Percentiles rank a stretch among this genome's conserved stretches.
Conservation (phyloP, 2,329 filamentous ascomycete species). For the Ceratocystis variospora region DNA sequence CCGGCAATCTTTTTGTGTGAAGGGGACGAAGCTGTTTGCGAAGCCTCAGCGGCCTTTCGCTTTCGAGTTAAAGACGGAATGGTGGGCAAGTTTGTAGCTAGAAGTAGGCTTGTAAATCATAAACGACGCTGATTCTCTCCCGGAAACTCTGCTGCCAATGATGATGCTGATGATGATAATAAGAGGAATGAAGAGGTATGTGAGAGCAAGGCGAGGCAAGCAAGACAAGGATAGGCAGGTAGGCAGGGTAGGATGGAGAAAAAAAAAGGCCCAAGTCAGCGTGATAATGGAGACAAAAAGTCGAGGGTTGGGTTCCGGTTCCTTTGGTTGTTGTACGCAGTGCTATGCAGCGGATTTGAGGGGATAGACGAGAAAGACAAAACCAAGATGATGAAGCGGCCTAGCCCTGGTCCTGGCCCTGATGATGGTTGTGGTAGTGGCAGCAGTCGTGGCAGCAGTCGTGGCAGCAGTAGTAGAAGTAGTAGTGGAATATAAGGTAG, state of each 20-base stretch:
- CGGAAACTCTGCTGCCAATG: neutral
- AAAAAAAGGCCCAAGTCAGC: neutral
- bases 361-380: neutral
- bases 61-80: conserved; percentile 48
- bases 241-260: neutral
- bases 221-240: neutral
- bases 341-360: neutral
- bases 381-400: no score
- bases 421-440: no score
- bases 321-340: neutral
- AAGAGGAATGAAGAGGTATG: neutral
- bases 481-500: no score
- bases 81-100: conserved; percentile 24
- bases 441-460: no score
- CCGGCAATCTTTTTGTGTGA: conserved; percentile 39
- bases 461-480: no score
- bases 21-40: conserved; percentile 31
- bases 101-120: neutral
- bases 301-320: neutral
- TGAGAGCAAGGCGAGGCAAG: neutral
- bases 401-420: no score
- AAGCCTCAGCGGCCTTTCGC: conserved; percentile 52
- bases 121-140: neutral
- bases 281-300: neutral
- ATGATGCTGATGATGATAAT: neutral